Evolutionary conservation across 208 protist species (phyloP).

Genomic region (Trypanosoma boissoni): DNA sequence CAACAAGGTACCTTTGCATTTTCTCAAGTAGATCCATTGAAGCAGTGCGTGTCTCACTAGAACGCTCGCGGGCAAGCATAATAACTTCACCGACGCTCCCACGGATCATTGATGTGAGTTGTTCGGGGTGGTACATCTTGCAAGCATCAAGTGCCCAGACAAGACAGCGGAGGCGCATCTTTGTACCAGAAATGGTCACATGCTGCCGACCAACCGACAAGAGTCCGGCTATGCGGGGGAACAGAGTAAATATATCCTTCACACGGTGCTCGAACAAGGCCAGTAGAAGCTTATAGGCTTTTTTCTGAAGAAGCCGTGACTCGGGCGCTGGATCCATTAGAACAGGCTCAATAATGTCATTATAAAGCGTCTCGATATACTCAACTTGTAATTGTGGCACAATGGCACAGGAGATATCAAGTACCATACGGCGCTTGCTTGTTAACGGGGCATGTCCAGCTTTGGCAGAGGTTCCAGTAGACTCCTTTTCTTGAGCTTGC

Average conservation of each 20-base stretch:
- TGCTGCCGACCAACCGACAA: conserved; percentile 73
- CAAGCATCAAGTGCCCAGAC: conserved; percentile 84
- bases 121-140: conserved; percentile 81
- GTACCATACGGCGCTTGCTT: conserved; percentile 75
- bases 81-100: conserved; percentile 69
- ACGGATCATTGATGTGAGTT: conserved; percentile 55
- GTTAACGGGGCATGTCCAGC: conserved; percentile 47
- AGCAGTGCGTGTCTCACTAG: conserved; percentile 70
- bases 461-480: conserved; percentile 23
- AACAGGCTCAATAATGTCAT: conserved; percentile 81
- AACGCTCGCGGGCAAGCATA: conserved; percentile 74
- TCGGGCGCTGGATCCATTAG: conserved; percentile 73
- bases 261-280: conserved; percentile 83
- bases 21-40: conserved; percentile 86
- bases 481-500: conserved; percentile 24
- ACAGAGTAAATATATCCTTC: conserved; percentile 69
- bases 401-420: conserved; percentile 83
- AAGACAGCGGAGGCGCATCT: conserved; percentile 86
- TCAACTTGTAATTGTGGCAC: conserved; percentile 63
- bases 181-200: conserved; percentile 80
- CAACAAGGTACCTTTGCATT: conserved; percentile 79
- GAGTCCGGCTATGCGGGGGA: conserved; percentile 65
- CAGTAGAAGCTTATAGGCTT: conserved; percentile 88
- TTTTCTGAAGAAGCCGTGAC: conserved; percentile 84
- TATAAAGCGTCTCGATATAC: conserved; percentile 57